A percentile compares a stretch with the other conserved stretches of the same genome.
Conservation (phyloP, 345 rosid genomes). For the Gossypium turneri region DNA sequence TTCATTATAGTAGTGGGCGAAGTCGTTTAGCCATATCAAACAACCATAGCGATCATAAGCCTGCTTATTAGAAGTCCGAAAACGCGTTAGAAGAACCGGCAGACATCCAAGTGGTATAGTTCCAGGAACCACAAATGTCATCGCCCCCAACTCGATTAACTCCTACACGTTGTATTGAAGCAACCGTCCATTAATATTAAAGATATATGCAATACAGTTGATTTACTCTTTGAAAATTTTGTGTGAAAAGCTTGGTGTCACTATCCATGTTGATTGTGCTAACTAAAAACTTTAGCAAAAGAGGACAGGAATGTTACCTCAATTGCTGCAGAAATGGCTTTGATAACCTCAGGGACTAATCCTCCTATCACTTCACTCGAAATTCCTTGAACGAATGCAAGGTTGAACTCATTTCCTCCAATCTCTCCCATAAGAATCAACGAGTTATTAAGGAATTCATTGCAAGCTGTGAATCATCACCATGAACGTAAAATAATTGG, state of each 20-base stretch:
- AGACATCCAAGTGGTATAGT: conserved; percentile 41
- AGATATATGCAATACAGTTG: background rate
- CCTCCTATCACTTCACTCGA: conserved; percentile 20
- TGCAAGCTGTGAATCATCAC: conserved; percentile 28
- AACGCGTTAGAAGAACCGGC: conserved; percentile 27
- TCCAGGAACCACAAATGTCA: conserved; percentile 44
- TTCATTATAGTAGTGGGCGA: conserved; percentile 30
- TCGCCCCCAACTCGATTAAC: conserved; percentile 36
- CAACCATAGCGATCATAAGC: conserved; percentile 41
- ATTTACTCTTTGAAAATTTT: background rate
- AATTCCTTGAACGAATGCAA: conserved; percentile 25
- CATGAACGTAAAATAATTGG: background rate
- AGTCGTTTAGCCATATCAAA: conserved; percentile 35
- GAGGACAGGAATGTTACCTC: conserved; percentile 18
- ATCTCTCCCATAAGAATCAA: conserved; percentile 54
- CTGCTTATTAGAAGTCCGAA: conserved; percentile 11
- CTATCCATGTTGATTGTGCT: background rate
- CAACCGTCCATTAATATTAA: background rate
- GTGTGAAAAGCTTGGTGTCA: background rate
- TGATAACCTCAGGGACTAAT: conserved; percentile 32
- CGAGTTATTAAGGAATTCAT: conserved; percentile 24
- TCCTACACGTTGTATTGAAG: conserved; percentile 21
- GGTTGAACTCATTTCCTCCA: conserved; percentile 48
- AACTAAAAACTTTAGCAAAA: conserved; percentile 3
- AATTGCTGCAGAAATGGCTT: conserved; percentile 32